A percentile compares a stretch with the other conserved stretches of the same genome.
These are phyloP conservation scores for Haplosporangium gracile DNA, from an alignment of 192 early-diverging fungal species.

Conservation along the genomic window DNA sequence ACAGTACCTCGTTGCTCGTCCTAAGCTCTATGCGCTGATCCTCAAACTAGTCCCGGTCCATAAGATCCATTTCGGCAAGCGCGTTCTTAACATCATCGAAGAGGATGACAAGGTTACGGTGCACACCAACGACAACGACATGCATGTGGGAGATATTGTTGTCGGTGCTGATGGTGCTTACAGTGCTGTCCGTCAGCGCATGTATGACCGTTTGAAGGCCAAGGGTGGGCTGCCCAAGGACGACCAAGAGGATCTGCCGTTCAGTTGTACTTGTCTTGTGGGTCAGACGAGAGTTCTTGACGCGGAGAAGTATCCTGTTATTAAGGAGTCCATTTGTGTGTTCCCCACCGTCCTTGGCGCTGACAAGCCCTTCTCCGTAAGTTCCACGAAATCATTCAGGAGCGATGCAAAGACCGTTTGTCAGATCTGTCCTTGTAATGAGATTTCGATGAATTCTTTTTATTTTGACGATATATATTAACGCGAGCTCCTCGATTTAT, in stretches of 20 bases:
- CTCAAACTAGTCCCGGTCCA: neutral
- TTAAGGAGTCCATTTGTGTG: neutral
- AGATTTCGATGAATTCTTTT: too few relatives aligned
- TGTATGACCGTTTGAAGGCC: slow-evolving; percentile 12
- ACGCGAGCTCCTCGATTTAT: too few relatives aligned
- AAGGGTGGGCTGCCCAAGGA: neutral
- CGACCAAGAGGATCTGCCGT: slow-evolving; percentile 8
- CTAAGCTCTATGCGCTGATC: slow-evolving; percentile 10
- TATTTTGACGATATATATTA: too few relatives aligned
- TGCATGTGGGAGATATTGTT: slow-evolving; percentile 25
- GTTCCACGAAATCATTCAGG: neutral
- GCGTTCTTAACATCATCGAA: slow-evolving; percentile 9
- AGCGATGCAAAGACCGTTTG: too few relatives aligned
- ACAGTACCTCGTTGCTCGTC: neutral
- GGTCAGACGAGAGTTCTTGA: slow-evolving; percentile 17
- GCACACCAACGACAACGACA: slow-evolving; percentile 14
- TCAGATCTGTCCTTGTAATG: too few relatives aligned
- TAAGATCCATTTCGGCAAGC: slow-evolving; percentile 32
- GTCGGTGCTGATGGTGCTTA: slow-evolving; percentile 53
- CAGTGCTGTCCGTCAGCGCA: slow-evolving; percentile 20
- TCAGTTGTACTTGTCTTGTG: slow-evolving; percentile 9
- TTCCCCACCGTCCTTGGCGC: neutral
- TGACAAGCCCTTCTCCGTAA: slow-evolving; percentile 20
- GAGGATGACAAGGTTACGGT: slow-evolving; percentile 31
- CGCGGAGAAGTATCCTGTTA: neutral